Evolutionary conservation across 2,329 filamentous ascomycete genomes (phyloP), one percentile per base, ranked within the genome.

Genomic region (Alternaria ventricosa): DNA sequence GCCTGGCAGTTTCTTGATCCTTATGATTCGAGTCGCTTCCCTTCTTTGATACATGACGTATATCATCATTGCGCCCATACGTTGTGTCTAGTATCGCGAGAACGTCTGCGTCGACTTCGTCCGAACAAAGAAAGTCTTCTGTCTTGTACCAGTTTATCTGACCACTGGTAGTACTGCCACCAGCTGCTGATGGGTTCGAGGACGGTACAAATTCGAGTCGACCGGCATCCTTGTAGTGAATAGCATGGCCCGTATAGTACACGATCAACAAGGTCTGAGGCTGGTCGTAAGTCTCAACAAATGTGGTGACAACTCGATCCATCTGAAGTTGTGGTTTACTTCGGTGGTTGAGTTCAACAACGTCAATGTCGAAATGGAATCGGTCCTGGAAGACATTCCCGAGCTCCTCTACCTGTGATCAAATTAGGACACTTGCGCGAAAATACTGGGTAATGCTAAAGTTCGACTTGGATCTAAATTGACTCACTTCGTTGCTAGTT

Each of bases 1-100:
- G 11, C 12, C 43, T 22, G 2, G 18, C 0, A 20, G 11, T 7
- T 0, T 2, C 12, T 0, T 7, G 3, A 1, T 13, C 12, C 6
- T 0, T 22, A 6, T 45, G 0, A 0, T 12, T 4, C 0, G 43
- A 15, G 11, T 22, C 1, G 43, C 20, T 5, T 4, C 2, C 11
- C 2, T 41, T 15, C 0, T 18, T 11, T 18, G 43, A 13, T 10
- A 45, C 20, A 20, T 11, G 43, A 13, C 20, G 1, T 20, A 9
- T 5, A 13, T 20, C 0, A 5, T 4, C 2, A 3, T 45, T 45
- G 1, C 10, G 8, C 4, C 5, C 43, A 15, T 45, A 22, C 20
- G 1, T 1, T 15, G 43, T 22, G 43, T 45, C 43, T 1, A 41
- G 36, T 45, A 45, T 45, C 6, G 43, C 20, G 8, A 45, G 43